These are phyloP conservation scores for Arthrobotrys megalospora DNA, from an alignment of 2,329 filamentous ascomycete genomes.

Conservation along the genomic window DNA sequence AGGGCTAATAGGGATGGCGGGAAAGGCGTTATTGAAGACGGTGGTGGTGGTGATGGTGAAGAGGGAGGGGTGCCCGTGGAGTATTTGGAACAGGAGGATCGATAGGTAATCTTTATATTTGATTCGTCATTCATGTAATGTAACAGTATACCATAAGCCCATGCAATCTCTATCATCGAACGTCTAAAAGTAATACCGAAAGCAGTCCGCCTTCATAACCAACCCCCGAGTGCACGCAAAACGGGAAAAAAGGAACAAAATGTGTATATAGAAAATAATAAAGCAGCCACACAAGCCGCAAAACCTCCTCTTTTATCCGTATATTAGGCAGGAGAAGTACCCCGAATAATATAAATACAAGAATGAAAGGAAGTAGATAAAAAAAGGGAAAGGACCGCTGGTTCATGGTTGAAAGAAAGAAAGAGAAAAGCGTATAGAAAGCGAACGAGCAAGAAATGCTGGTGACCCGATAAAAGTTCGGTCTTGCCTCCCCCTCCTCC, in stretches of 20 bases:
- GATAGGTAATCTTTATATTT: slow-evolving; percentile 3
- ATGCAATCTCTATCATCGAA: too few relatives aligned
- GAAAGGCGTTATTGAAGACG: slow-evolving; percentile 71
- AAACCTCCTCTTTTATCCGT: neutral
- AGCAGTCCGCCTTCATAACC: too few relatives aligned
- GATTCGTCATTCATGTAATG: neutral
- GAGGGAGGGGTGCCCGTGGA: slow-evolving; percentile 34
- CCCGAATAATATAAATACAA: slow-evolving; percentile 57
- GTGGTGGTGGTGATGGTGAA: slow-evolving; percentile 57
- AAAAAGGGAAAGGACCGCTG: neutral
- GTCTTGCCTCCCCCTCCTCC: slow-evolving; percentile 13
- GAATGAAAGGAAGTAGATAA: slow-evolving; percentile 11
- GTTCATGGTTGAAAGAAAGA: neutral
- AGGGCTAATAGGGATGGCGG: slow-evolving; percentile 86
- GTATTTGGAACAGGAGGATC: slow-evolving; percentile 46
- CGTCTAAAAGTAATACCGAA: too few relatives aligned
- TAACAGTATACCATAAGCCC: too few relatives aligned
- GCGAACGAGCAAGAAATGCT: slow-evolving; percentile 10
- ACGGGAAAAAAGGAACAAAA: neutral
- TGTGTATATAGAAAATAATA: slow-evolving; percentile 17
- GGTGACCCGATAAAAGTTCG: neutral
- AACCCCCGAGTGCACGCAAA: too few relatives aligned
- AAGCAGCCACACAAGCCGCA: slow-evolving; percentile 1
- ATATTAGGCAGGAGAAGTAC: neutral
- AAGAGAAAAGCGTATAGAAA: neutral